Evolutionary conservation across 2,329 filamentous ascomycete genomes (phyloP).

Genomic region (Fusarium setosum): DNA sequence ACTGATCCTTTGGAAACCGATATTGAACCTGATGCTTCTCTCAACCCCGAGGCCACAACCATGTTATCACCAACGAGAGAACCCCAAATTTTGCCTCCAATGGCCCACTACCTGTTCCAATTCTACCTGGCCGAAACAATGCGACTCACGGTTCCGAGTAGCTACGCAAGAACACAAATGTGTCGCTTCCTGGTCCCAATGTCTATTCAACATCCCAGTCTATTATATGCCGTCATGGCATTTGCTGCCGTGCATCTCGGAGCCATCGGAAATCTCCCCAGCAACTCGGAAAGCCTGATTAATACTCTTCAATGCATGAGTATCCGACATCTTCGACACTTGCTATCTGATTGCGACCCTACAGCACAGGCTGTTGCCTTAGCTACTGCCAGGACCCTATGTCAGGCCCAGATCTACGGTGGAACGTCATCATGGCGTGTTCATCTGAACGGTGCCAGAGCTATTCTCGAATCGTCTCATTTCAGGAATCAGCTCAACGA

Average conservation of each 20-base stretch:
- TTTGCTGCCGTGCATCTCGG: conserved; percentile 26
- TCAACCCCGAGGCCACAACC: too few species aligned
- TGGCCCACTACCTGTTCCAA: conserved; percentile 23
- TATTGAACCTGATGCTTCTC: neutral
- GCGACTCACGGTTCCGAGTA: conserved; percentile 28
- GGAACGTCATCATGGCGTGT: conserved; percentile 23
- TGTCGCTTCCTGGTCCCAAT: conserved; percentile 31
- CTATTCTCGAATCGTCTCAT: conserved; percentile 4
- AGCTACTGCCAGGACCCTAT: conserved; percentile 25
- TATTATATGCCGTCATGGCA: conserved; percentile 26
- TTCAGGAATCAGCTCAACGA: fast-evolving
- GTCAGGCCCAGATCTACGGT: conserved; percentile 29
- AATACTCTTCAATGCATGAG: conserved; percentile 17
- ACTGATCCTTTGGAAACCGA: neutral
- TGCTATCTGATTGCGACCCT: neutral
- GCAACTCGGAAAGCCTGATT: conserved; percentile 5
- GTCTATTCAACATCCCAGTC: conserved; percentile 19
- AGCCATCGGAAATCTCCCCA: neutral
- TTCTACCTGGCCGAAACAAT: conserved; percentile 33
- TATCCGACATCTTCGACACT: conserved; percentile 8
- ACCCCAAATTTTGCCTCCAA: conserved; percentile 3
- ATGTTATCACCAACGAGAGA: too few species aligned
- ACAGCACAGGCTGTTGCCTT: conserved; percentile 10
- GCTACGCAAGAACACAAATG: conserved; percentile 19
- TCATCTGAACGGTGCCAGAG: conserved; percentile 24